Evolutionary conservation across 371 early-diverging fungal genomes (phyloP), one percentile per base, ranked within the genome.

Genomic region (Globomyces sp.): DNA sequence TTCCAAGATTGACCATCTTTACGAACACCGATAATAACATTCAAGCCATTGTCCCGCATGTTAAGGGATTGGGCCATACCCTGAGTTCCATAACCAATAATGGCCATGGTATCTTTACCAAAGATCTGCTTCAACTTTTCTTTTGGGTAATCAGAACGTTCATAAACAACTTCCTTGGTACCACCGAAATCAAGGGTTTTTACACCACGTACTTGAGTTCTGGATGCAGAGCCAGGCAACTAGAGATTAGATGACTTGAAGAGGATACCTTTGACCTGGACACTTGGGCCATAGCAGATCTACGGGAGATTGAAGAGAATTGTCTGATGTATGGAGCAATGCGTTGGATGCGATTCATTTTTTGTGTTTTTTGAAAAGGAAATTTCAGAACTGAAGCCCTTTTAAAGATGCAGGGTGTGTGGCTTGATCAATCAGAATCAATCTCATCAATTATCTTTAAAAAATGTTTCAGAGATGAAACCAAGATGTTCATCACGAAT

Each of bases 31-130:
- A 98, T 87, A 69, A 98, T 90, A 73, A 98, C 96, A 73, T 94
- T 94, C 68, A 96, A 84, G 68, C 92, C 92, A 76, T 98, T 93
- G 86, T 98, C 98, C 69, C 93, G 91, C 77, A 92, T 84, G 90
- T 97, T 97, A 71, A 95, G 86, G 58, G 92, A 89, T 83, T 97
- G 98, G 69, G 93, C 95, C 81, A 91, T 92, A 68, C 98, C 98
- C 84, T 95, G 95, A 59, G 98, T 94, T 63, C 96, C 98, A 81
- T 98, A 98, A 67, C 98, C 98, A 72, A 98, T 88, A 57, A 98
- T 92, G 59, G 96, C 93, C 75, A 98, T 88, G 66, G 92, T 91
- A 75, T 98, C 96, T 70, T 95, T 83, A 80, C 86, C 89, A 84
- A 98, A 95, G 72, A 93, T 90, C 73, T 92, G 85, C 50, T 86